These are phyloP conservation scores for Hyaloscypha bicolor DNA, from an alignment of 495 filamentous ascomycete species.

Conservation along the genomic window DNA sequence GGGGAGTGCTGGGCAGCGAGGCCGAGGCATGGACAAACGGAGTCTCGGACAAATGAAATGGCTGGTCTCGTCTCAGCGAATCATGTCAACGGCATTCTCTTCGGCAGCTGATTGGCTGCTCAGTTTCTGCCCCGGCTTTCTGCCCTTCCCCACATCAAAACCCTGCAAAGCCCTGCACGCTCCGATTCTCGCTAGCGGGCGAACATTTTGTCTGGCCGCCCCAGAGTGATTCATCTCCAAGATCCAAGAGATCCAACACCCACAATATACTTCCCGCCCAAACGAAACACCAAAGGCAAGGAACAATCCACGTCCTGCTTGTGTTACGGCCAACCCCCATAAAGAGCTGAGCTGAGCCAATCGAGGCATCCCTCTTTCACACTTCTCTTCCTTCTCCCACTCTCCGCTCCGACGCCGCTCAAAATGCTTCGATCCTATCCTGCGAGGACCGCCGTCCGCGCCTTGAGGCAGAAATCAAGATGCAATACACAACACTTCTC, in stretches of 20 bases:
- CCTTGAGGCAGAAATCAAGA: slow-evolving; percentile 25
- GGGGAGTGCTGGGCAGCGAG: not conserved
- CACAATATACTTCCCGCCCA: not conserved
- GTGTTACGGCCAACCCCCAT: not conserved
- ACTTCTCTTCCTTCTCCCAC: not conserved
- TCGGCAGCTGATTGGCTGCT: not conserved
- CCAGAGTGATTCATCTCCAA: slow-evolving; percentile 15
- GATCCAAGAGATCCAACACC: slow-evolving; percentile 4
- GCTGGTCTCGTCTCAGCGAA: not conserved
- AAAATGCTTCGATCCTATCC: slow-evolving; percentile 37
- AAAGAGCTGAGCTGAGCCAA: slow-evolving; percentile 11
- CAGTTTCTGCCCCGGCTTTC: not conserved
- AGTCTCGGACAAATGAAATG: not conserved
- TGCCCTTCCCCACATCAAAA: slow-evolving; percentile 6
- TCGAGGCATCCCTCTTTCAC: slow-evolving; percentile 15
- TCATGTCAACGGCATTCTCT: not conserved
- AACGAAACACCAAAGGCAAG: not conserved
- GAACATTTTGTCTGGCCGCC: slow-evolving; percentile 3
- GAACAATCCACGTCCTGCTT: not conserved
- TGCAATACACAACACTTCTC: slow-evolving; percentile 23
- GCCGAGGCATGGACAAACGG: not conserved
- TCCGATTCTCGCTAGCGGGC: slow-evolving; percentile 8
- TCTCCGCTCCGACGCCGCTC: slow-evolving; percentile 7
- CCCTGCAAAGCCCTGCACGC: not conserved
- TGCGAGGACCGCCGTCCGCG: slow-evolving; percentile 25